Evolutionary conservation across 2,329 filamentous ascomycete genomes (phyloP).

Genomic region (Cytospora leucostoma): DNA sequence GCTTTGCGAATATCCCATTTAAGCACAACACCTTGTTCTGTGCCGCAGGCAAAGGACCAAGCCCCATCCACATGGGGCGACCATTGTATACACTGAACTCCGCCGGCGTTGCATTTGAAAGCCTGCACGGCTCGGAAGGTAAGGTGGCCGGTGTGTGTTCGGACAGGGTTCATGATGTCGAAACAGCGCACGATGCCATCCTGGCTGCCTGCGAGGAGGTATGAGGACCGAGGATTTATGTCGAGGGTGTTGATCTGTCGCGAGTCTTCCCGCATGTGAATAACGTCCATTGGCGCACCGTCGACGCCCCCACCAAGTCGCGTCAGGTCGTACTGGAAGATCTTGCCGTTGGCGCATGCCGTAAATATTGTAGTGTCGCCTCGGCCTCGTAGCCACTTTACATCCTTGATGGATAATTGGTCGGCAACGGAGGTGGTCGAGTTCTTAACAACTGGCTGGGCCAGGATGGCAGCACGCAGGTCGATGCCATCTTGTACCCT

Average conservation of each 20-base stretch:
- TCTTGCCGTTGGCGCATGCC: slow-evolving; percentile 64
- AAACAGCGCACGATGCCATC: slow-evolving; percentile 65
- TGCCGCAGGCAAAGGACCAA: slow-evolving; percentile 65
- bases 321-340: slow-evolving; percentile 64
- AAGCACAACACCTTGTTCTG: slow-evolving; percentile 61
- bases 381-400: slow-evolving; percentile 55
- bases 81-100: slow-evolving; percentile 65
- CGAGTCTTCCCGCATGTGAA: slow-evolving; percentile 62
- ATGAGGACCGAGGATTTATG: slow-evolving; percentile 59
- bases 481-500: slow-evolving; percentile 59
- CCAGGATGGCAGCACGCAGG: slow-evolving; percentile 56
- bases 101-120: slow-evolving; percentile 55
- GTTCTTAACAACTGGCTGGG: slow-evolving; percentile 48
- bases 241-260: slow-evolving; percentile 65
- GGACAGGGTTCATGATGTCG: slow-evolving; percentile 53
- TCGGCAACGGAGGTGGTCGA: slow-evolving; percentile 47
- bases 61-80: slow-evolving; percentile 56
- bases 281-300: slow-evolving; percentile 52
- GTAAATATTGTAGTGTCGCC: slow-evolving; percentile 59
- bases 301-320: slow-evolving; percentile 47
- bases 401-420: slow-evolving; percentile 64
- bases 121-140: slow-evolving; percentile 52
- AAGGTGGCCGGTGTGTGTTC: slow-evolving; percentile 50
- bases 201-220: slow-evolving; percentile 63
- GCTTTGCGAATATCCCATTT: slow-evolving; percentile 66